Percentiles rank a stretch among this genome's conserved stretches.
These are phyloP conservation scores for Lycium ferocissimum DNA, from an alignment of 257 asterid species.

Conservation along the genomic window DNA sequence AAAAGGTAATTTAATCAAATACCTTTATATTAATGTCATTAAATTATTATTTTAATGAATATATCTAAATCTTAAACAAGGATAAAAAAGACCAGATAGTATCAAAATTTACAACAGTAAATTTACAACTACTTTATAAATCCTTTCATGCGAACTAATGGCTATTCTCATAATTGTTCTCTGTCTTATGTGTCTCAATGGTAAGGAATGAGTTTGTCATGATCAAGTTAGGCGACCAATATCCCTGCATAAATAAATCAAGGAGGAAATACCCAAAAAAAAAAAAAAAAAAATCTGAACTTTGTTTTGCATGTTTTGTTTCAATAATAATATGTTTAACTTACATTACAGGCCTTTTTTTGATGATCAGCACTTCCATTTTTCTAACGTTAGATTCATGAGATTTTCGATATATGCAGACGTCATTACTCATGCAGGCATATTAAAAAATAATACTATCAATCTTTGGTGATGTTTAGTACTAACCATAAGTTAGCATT, in stretches of 20 bases:
- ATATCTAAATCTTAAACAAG: too few species aligned
- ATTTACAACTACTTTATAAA: too few species aligned
- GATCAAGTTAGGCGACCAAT: not conserved
- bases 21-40: not conserved
- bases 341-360: not conserved
- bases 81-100: too few species aligned
- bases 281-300: too few species aligned
- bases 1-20: not conserved
- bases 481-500: slow-evolving; percentile 12
- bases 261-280: not conserved
- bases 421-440: slow-evolving; percentile 48
- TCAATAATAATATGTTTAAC: not conserved
- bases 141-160: not conserved
- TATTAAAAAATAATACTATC: not conserved
- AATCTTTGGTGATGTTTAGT: slow-evolving; percentile 30
- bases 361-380: not conserved
- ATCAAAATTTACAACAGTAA: not conserved
- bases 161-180: not conserved
- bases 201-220: not conserved
- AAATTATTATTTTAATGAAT: too few species aligned
- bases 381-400: not conserved
- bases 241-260: not conserved
- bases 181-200: not conserved
- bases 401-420: slow-evolving; percentile 11
- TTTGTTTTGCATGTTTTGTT: not conserved